phyloP scores from a whole-genome alignment of 106 monocot genomes.

The Allium cepa region DNA sequence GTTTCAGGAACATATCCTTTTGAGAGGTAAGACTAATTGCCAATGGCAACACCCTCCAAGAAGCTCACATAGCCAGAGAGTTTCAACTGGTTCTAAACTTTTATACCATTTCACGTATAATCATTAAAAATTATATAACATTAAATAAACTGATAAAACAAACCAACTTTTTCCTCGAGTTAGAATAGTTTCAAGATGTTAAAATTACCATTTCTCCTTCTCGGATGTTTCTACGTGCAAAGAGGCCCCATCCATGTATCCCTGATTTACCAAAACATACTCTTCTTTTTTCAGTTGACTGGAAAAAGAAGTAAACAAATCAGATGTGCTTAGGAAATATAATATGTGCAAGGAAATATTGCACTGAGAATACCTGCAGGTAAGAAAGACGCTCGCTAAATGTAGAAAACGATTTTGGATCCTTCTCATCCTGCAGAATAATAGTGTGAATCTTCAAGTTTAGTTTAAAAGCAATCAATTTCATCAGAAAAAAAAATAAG shows the following conservation, averaged over 20 bases:
- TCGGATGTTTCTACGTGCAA: slow-evolving; percentile 88
- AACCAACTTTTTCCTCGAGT: too few species aligned
- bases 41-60: too few species aligned
- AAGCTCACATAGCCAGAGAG: too few species aligned
- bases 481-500: not conserved
- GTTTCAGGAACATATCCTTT: too few species aligned
- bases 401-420: slow-evolving; percentile 61
- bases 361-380: slow-evolving; percentile 44
- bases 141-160: too few species aligned
- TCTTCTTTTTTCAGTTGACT: slow-evolving; percentile 66
- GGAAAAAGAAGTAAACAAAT: slow-evolving; percentile 20
- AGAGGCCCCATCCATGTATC: slow-evolving; percentile 97
- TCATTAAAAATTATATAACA: too few species aligned
- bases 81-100: too few species aligned
- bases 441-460: not conserved
- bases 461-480: slow-evolving; percentile 2
- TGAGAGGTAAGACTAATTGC: too few species aligned
- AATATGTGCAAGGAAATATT: slow-evolving; percentile 2
- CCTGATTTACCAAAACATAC: slow-evolving; percentile 99
- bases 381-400: slow-evolving; percentile 78
- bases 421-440: slow-evolving; percentile 54
- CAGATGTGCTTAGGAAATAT: slow-evolving; percentile 1
- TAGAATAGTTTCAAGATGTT: not conserved
- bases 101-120: too few species aligned
- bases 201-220: slow-evolving; percentile 95